phyloP scores from a whole-genome alignment of 176 grass and related monocot species.

The Paspalum notatum region DNA sequence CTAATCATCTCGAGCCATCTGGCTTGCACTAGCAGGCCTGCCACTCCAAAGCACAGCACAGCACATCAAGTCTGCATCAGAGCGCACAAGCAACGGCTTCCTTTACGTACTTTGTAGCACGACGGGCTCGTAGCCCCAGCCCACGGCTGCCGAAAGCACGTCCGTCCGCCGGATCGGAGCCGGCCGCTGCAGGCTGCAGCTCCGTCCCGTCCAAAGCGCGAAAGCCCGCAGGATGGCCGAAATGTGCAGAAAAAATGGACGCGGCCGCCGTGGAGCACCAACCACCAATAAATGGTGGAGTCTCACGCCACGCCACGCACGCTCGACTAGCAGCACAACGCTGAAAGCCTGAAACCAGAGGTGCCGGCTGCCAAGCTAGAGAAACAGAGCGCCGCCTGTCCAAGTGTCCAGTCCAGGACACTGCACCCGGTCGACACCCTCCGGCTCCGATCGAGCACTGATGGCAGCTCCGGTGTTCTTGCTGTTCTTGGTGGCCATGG shows the following conservation, averaged over 20 bases:
- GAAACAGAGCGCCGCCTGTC: neutral
- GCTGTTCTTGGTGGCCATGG: slow-evolving; percentile 37
- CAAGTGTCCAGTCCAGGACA: neutral
- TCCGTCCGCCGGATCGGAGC: slow-evolving; percentile 13
- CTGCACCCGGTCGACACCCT: neutral
- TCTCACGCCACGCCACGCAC: neutral
- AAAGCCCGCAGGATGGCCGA: slow-evolving; percentile 46
- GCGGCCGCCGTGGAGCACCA: neutral
- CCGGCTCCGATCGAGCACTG: neutral
- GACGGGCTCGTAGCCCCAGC: slow-evolving; percentile 3
- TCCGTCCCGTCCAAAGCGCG: slow-evolving; percentile 37
- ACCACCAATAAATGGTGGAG: slow-evolving; percentile 26
- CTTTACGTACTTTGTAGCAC: slow-evolving; percentile 42
- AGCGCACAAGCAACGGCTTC: slow-evolving; percentile 19
- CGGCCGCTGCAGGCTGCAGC: neutral
- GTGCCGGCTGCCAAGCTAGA: neutral
- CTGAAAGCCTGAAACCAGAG: neutral
- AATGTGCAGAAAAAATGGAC: slow-evolving; percentile 14
- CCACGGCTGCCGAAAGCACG: slow-evolving; percentile 4
- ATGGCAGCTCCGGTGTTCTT: slow-evolving; percentile 21
- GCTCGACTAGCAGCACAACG: neutral
- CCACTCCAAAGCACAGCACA: slow-evolving; percentile 24
- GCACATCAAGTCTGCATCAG: slow-evolving; percentile 5
- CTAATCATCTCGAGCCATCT: slow-evolving; percentile 13
- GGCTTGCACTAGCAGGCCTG: slow-evolving; percentile 24